phyloP scores from a whole-genome alignment of 2,329 filamentous ascomycete genomes.

The Dactylellina cionopaga region DNA sequence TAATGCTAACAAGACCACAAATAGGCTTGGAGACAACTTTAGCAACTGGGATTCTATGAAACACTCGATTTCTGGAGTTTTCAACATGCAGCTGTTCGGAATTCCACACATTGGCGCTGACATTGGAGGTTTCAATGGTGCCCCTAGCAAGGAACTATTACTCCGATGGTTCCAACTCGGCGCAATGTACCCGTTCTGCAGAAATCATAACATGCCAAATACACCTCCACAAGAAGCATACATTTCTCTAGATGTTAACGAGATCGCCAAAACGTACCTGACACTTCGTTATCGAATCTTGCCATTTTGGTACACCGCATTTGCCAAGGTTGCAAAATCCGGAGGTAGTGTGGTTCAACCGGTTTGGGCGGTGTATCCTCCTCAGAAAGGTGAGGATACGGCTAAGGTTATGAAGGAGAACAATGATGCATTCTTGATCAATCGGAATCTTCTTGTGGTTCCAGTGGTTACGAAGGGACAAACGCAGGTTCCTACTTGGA shows the following conservation, averaged over 20 bases:
- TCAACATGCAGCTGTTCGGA: constrained; percentile 52
- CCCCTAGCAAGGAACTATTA: constrained; percentile 27
- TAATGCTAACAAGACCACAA: constrained; percentile 57
- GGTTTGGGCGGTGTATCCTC: constrained; percentile 31
- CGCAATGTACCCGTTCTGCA: constrained; percentile 44
- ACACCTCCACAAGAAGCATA: constrained; percentile 40
- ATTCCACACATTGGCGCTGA: constrained; percentile 50
- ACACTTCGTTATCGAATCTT: constrained; percentile 38
- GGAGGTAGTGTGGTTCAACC: constrained; percentile 48
- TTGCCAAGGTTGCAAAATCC: neutral
- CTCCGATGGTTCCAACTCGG: constrained; percentile 46
- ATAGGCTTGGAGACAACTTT: constrained; percentile 58
- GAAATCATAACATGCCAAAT: constrained; percentile 51
- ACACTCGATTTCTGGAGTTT: constrained; percentile 55
- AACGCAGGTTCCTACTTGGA: constrained; percentile 33
- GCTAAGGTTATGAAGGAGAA: constrained; percentile 18
- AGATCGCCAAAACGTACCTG: constrained; percentile 32
- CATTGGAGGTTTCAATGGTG: constrained; percentile 40
- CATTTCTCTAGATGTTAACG: constrained; percentile 6
- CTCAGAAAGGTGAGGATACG: constrained; percentile 5
- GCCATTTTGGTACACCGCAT: constrained; percentile 51
- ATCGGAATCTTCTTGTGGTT: constrained; percentile 22
- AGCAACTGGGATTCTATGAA: constrained; percentile 56
- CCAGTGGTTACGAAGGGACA: constrained; percentile 13
- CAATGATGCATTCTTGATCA: constrained; percentile 36